A percentile compares a stretch with the other conserved stretches of the same genome.
These are phyloP conservation scores for Ilex aquifolium DNA, from an alignment of 257 asterid genomes.

Conservation along the genomic window DNA sequence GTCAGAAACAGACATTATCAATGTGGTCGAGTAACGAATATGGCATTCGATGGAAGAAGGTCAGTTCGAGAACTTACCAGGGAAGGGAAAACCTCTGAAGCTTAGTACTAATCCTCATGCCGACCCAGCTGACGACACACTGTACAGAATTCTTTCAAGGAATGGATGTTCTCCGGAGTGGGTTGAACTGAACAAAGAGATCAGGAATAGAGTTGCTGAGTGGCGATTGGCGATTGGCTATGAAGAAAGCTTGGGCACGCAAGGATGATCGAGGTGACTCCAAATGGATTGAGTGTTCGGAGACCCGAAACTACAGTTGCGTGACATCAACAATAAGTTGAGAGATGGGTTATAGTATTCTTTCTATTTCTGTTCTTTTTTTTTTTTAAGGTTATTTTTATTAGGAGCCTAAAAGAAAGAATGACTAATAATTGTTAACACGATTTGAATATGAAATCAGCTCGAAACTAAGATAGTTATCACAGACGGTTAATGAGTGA, in stretches of 20 bases:
- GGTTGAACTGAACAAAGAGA: slow-evolving; percentile 89
- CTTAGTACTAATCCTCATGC: slow-evolving; percentile 72
- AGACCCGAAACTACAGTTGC: slow-evolving; percentile 55
- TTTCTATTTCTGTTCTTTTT: background rate
- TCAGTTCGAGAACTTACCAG: slow-evolving; percentile 75
- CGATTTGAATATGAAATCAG: background rate
- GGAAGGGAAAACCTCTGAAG: slow-evolving; percentile 85
- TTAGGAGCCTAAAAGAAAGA: too few relatives aligned
- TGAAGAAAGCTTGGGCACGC: slow-evolving; percentile 51
- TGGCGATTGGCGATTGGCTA: slow-evolving; percentile 69
- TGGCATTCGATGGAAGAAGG: slow-evolving; percentile 96
- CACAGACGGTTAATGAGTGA: too few relatives aligned
- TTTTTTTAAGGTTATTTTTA: too few relatives aligned
- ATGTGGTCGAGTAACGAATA: slow-evolving; percentile 76
- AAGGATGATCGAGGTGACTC: slow-evolving; percentile 31
- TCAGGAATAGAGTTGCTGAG: slow-evolving; percentile 38
- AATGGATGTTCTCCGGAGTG: slow-evolving; percentile 92
- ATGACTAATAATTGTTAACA: background rate
- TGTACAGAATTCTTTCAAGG: slow-evolving; percentile 68
- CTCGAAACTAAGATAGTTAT: too few relatives aligned
- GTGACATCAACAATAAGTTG: slow-evolving; percentile 66
- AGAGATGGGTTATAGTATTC: slow-evolving; percentile 1
- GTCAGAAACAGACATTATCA: slow-evolving; percentile 82
- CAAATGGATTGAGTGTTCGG: slow-evolving; percentile 57
- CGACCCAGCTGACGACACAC: slow-evolving; percentile 83